A percentile compares a stretch with the other conserved stretches of the same genome.
These are phyloP conservation scores for Pyrenochaeta sp. DNA, from an alignment of 2,329 filamentous ascomycete species.

Conservation along the genomic window DNA sequence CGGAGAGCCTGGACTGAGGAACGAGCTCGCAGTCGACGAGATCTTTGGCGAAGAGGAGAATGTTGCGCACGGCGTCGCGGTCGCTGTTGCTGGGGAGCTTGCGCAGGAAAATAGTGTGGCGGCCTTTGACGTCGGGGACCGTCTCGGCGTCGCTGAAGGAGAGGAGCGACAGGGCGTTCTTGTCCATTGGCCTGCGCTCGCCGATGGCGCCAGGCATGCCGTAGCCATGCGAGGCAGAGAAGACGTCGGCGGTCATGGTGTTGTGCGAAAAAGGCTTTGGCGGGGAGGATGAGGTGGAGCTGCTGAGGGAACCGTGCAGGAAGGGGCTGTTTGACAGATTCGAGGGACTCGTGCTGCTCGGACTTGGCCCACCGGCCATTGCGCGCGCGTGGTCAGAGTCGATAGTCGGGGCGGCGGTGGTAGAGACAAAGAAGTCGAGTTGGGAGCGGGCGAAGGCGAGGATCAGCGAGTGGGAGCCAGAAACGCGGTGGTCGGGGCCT, in stretches of 20 bases:
- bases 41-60: slow-evolving; percentile 71
- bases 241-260: slow-evolving; percentile 52
- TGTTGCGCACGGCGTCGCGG: slow-evolving; percentile 65
- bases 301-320: slow-evolving; percentile 49
- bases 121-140: slow-evolving; percentile 29
- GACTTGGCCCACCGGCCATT: slow-evolving; percentile 52
- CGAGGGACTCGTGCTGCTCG: slow-evolving; percentile 51
- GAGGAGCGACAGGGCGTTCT: slow-evolving; percentile 43
- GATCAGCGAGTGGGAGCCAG: slow-evolving; percentile 25
- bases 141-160: slow-evolving; percentile 46
- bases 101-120: slow-evolving; percentile 61
- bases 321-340: slow-evolving; percentile 50
- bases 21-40: slow-evolving; percentile 67
- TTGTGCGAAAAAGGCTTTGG: slow-evolving; percentile 45
- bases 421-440: slow-evolving; percentile 42
- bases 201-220: slow-evolving; percentile 49
- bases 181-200: slow-evolving; percentile 50
- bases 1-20: slow-evolving; percentile 57
- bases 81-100: slow-evolving; percentile 66
- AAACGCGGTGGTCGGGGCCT: slow-evolving; percentile 26
- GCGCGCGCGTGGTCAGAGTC: too few relatives aligned
- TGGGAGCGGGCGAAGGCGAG: slow-evolving; percentile 21
- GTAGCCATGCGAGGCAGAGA: slow-evolving; percentile 50
- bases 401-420: slow-evolving; percentile 31
- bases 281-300: slow-evolving; percentile 50